Conservation (phyloP, 352 stramenopile genomes). For the Phytophthora cactorum region DNA sequence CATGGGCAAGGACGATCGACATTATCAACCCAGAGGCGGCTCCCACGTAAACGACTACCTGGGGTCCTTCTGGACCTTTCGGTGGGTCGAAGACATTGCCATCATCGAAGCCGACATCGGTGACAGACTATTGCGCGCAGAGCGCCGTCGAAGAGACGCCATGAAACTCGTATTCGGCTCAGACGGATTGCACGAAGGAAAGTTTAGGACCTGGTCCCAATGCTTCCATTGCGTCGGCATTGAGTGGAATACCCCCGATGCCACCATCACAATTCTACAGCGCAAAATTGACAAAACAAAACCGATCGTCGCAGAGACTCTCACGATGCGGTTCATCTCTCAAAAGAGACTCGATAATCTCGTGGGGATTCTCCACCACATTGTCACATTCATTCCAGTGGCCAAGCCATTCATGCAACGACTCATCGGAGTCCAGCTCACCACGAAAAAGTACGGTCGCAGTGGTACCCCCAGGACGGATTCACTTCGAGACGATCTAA, state of each 20-base stretch:
- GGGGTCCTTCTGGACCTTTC: not conserved
- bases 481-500: not conserved
- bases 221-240: too few species aligned
- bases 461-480: not conserved
- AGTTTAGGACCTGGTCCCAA: not conserved
- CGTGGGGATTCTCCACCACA: not conserved
- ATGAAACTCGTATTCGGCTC: not conserved
- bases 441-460: not conserved
- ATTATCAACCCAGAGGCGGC: not conserved
- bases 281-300: too few species aligned
- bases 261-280: too few species aligned
- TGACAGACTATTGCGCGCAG: not conserved
- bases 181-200: not conserved
- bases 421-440: not conserved
- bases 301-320: too few species aligned
- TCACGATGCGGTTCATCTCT: too few species aligned
- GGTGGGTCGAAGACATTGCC: not conserved
- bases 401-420: constrained; percentile 6
- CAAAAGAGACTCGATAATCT: not conserved
- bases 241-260: too few species aligned
- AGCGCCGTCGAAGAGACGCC: not conserved
- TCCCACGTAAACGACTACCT: not conserved
- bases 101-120: constrained; percentile 2
- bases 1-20: not conserved
- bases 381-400: not conserved